Evolutionary conservation across 441 rosid genomes (phyloP).

Genomic region (Arabidopsis lyrata): DNA sequence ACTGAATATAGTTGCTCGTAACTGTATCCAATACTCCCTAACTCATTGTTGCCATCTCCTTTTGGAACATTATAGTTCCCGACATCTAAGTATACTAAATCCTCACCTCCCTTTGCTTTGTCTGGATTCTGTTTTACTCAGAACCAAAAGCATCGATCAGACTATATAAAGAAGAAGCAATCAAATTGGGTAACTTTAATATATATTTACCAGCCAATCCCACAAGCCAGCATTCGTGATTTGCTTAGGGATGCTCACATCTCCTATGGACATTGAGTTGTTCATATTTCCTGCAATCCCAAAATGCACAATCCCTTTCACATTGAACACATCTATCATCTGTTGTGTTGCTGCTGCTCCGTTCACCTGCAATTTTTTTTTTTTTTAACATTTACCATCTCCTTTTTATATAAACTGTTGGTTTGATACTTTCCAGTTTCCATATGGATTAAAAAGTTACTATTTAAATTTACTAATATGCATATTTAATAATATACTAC

Average conservation of each 20-base stretch:
- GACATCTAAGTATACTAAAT: slow-evolving; percentile 46
- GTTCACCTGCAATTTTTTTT: slow-evolving; percentile 46
- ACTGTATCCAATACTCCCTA: slow-evolving; percentile 50
- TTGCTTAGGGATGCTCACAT: slow-evolving; percentile 60
- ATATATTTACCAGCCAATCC: slow-evolving; percentile 60
- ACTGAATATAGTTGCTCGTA: slow-evolving; percentile 49
- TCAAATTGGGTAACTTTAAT: not conserved
- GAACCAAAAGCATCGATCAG: not conserved
- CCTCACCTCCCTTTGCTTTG: slow-evolving; percentile 29
- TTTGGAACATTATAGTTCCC: slow-evolving; percentile 50
- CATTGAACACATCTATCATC: slow-evolving; percentile 53
- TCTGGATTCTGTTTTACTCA: slow-evolving; percentile 49
- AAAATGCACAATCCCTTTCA: slow-evolving; percentile 57
- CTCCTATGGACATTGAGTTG: slow-evolving; percentile 62
- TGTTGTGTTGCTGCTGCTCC: slow-evolving; percentile 66
- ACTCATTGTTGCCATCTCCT: slow-evolving; percentile 44
- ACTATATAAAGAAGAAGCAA: not conserved
- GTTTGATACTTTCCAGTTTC: no score
- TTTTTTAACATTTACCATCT: not conserved
- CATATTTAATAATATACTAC: no score
- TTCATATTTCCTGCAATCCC: slow-evolving; percentile 63
- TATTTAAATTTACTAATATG: no score
- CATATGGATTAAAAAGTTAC: no score
- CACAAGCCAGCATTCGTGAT: slow-evolving; percentile 58
- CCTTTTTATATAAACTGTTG: not conserved